A percentile compares a stretch with the other conserved stretches of the same genome.
phyloP scores from a whole-genome alignment of 768 basidiomycete species.

The Rhodotorula taiwanensis region DNA sequence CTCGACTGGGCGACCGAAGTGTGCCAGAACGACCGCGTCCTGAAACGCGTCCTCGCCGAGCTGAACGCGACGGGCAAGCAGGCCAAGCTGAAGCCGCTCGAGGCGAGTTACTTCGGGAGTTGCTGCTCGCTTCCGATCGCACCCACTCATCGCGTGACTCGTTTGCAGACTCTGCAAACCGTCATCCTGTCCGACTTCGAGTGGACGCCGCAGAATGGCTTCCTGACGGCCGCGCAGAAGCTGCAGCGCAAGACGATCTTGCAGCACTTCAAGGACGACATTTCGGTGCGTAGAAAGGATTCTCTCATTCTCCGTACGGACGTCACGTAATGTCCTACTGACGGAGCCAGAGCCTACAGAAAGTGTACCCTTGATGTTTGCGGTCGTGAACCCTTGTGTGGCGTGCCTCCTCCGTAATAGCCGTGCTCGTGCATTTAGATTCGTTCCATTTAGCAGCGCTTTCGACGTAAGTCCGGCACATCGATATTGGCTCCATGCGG shows the following conservation, averaged over 20 bases:
- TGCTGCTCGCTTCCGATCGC: slow-evolving; percentile 51
- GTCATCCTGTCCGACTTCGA: slow-evolving; percentile 76
- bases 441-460: too few relatives aligned
- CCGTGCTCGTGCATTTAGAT: too few relatives aligned
- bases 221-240: slow-evolving; percentile 87
- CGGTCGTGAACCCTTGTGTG: too few relatives aligned
- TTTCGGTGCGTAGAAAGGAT: slow-evolving; percentile 31
- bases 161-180: slow-evolving; percentile 51
- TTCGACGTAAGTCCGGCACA: too few relatives aligned
- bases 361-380: too few relatives aligned
- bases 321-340: too few relatives aligned
- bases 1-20: slow-evolving; percentile 40
- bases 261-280: slow-evolving; percentile 9
- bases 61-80: slow-evolving; percentile 65
- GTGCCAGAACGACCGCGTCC: slow-evolving; percentile 59
- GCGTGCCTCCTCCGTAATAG: too few relatives aligned
- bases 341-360: too few relatives aligned
- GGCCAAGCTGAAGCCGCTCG: slow-evolving; percentile 62
- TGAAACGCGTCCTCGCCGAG: slow-evolving; percentile 54
- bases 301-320: too few relatives aligned
- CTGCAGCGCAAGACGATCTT: slow-evolving; percentile 64
- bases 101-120: slow-evolving; percentile 15
- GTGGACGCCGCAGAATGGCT: slow-evolving; percentile 85
- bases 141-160: slow-evolving; percentile 55
- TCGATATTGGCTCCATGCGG: too few relatives aligned